phyloP scores from a whole-genome alignment of 805 yeast genomes.

The Blastobotrys attinorum region DNA sequence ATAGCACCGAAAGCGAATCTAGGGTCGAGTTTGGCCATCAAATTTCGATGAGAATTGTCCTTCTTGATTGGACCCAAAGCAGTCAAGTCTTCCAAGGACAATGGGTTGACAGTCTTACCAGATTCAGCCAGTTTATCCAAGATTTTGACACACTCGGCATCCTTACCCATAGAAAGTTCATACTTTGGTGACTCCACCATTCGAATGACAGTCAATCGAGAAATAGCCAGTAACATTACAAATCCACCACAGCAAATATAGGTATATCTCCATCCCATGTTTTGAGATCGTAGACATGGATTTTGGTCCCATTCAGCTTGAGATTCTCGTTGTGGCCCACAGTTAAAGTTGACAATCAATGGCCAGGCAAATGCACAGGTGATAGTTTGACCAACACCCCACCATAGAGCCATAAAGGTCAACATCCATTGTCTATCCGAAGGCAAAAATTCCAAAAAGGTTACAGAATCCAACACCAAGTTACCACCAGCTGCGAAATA shows the following conservation, averaged over 20 bases:
- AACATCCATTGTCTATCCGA: conserved; percentile 42
- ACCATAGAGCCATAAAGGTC: conserved; percentile 49
- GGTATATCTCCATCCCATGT: conserved; percentile 57
- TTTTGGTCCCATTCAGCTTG: conserved; percentile 23
- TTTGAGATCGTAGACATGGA: conserved; percentile 38
- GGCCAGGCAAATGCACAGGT: conserved; percentile 50
- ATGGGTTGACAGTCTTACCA: conserved; percentile 33
- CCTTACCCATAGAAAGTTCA: conserved; percentile 44
- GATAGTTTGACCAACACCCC: conserved; percentile 58
- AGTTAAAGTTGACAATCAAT: conserved; percentile 42
- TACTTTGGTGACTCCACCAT: conserved; percentile 52
- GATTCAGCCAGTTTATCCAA: conserved; percentile 43
- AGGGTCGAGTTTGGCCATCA: conserved; percentile 11
- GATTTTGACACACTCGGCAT: conserved; percentile 40
- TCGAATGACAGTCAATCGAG: conserved; percentile 38
- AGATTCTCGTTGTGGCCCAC: conserved; percentile 21
- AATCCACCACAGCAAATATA: conserved; percentile 48
- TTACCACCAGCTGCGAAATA: conserved; percentile 50
- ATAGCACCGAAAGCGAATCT: conserved; percentile 19
- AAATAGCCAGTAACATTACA: conserved; percentile 40
- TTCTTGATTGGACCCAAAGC: conserved; percentile 34
- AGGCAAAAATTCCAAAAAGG: conserved; percentile 47
- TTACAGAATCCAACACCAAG: conserved; percentile 46
- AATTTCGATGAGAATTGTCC: conserved; percentile 15
- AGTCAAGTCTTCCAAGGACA: conserved; percentile 42